These are phyloP conservation scores for Paraphoma sp. DNA, from an alignment of 2,329 filamentous ascomycete genomes.

Conservation along the genomic window DNA sequence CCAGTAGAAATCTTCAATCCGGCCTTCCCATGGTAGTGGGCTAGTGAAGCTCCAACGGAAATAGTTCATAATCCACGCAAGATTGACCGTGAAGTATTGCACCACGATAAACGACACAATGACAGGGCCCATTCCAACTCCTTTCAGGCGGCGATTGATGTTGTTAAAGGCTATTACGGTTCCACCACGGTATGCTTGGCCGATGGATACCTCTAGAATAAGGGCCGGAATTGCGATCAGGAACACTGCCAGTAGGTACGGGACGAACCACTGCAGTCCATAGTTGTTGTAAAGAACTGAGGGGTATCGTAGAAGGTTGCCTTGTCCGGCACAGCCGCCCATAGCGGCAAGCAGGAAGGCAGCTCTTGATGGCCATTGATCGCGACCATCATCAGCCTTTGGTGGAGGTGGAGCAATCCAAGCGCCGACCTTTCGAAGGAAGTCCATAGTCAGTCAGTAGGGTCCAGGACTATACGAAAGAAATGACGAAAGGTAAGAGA, in stretches of 20 bases:
- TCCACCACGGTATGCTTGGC: constrained; percentile 63
- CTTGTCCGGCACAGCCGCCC: constrained; percentile 65
- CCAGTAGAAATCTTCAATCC: constrained; percentile 61
- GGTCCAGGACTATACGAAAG: background rate
- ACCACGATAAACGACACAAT: constrained; percentile 61
- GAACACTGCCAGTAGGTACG: constrained; percentile 63
- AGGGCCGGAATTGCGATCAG: constrained; percentile 64
- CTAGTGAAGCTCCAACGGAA: constrained; percentile 63
- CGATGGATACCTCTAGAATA: constrained; percentile 61
- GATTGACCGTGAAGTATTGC: constrained; percentile 63
- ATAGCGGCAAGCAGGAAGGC: constrained; percentile 65
- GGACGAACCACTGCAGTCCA: constrained; percentile 67
- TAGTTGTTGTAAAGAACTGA: constrained; percentile 67
- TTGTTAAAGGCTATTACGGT: constrained; percentile 62
- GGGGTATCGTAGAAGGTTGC: constrained; percentile 64
- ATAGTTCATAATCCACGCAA: constrained; percentile 67
- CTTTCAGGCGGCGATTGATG: constrained; percentile 60
- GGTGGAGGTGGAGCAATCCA: constrained; percentile 44
- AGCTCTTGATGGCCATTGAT: constrained; percentile 63
- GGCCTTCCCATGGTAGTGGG: constrained; percentile 61
- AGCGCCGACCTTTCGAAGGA: constrained; percentile 27
- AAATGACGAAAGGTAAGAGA: too few species aligned
- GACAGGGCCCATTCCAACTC: constrained; percentile 60
- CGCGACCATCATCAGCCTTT: constrained; percentile 53
- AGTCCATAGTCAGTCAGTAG: constrained; percentile 9